These are phyloP conservation scores for Hsuehochloa calcarea DNA, from an alignment of 176 grass and related monocot species.

Conservation along the genomic window DNA sequence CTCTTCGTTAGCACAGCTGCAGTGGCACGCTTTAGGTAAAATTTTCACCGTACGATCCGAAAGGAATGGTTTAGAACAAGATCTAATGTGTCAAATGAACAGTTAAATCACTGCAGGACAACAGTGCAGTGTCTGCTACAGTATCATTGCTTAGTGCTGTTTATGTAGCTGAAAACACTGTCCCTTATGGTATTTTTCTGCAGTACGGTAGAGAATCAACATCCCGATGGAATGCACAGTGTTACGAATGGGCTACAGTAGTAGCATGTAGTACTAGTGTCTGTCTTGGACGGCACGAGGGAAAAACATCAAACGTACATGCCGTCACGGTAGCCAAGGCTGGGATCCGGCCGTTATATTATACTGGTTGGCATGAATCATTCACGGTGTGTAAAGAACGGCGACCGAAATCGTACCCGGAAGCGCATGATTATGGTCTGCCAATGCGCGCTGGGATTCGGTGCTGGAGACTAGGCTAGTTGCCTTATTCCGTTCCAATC, in stretches of 20 bases:
- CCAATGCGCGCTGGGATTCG: conserved; percentile 29
- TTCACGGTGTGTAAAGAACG: conserved; percentile 28
- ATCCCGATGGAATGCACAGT: not conserved
- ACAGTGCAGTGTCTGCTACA: too few relatives aligned
- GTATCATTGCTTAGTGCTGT: too few relatives aligned
- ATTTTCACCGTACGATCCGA: too few relatives aligned
- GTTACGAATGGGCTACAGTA: not conserved
- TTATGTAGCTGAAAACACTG: too few relatives aligned
- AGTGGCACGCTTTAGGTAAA: too few relatives aligned
- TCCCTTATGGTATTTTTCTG: too few relatives aligned
- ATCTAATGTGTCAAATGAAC: too few relatives aligned
- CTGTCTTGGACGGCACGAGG: conserved; percentile 38
- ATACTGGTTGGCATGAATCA: conserved; percentile 1
- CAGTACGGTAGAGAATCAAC: too few relatives aligned
- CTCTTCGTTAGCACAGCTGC: too few relatives aligned
- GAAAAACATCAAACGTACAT: not conserved
- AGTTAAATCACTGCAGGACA: too few relatives aligned
- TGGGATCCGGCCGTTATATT: conserved; percentile 23
- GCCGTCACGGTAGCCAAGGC: conserved; percentile 29
- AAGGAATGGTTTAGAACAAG: too few relatives aligned
- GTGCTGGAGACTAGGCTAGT: not conserved
- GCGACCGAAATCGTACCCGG: conserved; percentile 39
- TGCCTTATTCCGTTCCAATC: not conserved
- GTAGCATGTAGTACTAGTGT: not conserved
- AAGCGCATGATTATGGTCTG: conserved; percentile 39